Conservation (phyloP, 768 basidiomycete species). For the Leccinellum luteum region DNA sequence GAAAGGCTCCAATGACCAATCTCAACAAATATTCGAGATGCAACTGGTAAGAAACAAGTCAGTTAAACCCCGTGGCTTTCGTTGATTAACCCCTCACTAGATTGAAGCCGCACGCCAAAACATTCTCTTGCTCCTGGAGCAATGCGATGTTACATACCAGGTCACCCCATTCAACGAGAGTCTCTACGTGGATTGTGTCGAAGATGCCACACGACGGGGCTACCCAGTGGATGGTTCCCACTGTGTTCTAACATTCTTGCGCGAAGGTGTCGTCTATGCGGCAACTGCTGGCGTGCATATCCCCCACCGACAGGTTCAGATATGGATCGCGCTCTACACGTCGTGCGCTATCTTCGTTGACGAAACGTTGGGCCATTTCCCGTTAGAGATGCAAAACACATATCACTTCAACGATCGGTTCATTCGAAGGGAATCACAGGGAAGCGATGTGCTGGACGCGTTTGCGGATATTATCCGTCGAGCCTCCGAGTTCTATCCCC, state of each 20-base stretch:
- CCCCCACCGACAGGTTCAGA: neutral
- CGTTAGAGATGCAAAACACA: neutral
- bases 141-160: neutral
- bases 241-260: neutral
- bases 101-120: neutral
- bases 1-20: neutral
- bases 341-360: neutral
- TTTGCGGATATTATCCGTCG: neutral
- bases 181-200: neutral
- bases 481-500: neutral
- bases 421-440: neutral
- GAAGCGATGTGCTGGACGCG: neutral
- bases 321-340: neutral
- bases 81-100: neutral
- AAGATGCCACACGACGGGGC: neutral
- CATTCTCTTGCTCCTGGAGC: neutral
- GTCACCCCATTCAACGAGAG: neutral
- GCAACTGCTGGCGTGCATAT: neutral
- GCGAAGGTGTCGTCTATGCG: neutral
- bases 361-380: neutral
- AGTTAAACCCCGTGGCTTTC: neutral
- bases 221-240: neutral
- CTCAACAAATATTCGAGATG: neutral
- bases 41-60: neutral
- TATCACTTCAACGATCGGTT: neutral